Percentiles rank a stretch among this genome's conserved stretches.
Conservation (phyloP, 768 basidiomycete species). For the Pleurotus citrinopileatus region DNA sequence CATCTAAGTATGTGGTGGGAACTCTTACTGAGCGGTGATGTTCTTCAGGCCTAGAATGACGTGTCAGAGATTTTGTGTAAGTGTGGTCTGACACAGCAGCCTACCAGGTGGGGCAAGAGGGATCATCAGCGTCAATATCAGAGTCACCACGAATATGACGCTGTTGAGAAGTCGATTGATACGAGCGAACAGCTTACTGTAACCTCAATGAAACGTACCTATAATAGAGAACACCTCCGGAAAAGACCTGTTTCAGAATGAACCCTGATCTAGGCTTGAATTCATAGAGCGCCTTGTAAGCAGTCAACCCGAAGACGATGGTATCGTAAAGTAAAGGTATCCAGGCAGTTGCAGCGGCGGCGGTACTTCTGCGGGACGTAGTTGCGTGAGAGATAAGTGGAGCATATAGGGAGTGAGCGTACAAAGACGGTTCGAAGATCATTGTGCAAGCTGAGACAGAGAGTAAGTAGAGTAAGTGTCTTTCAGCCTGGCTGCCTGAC, state of each 20-base stretch:
- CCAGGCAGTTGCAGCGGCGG: slow-evolving; percentile 48
- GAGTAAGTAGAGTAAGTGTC: neutral
- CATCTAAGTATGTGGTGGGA: slow-evolving; percentile 13
- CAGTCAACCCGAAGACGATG: slow-evolving; percentile 35
- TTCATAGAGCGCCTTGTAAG: slow-evolving; percentile 33
- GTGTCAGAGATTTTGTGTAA: neutral
- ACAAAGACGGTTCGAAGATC: neutral
- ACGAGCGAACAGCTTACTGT: neutral
- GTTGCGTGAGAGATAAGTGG: neutral
- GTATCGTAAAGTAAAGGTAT: slow-evolving; percentile 48
- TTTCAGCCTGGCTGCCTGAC: too few relatives aligned
- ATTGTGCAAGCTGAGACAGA: neutral
- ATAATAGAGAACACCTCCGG: slow-evolving; percentile 48
- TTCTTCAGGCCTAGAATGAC: slow-evolving; percentile 38
- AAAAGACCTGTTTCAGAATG: slow-evolving; percentile 36
- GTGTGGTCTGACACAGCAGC: neutral
- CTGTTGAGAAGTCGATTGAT: slow-evolving; percentile 20
- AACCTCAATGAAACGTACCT: slow-evolving; percentile 22
- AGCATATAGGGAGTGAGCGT: neutral
- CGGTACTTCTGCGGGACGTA: slow-evolving; percentile 24
- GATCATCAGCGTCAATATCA: slow-evolving; percentile 47
- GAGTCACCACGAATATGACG: slow-evolving; percentile 42
- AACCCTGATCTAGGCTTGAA: slow-evolving; percentile 27
- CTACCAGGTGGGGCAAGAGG: slow-evolving; percentile 35
- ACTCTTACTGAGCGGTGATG: slow-evolving; percentile 42